Evolutionary conservation across 495 filamentous ascomycete species (phyloP), one percentile per base, ranked within the genome.

Genomic region (Penicillium alfredii): DNA sequence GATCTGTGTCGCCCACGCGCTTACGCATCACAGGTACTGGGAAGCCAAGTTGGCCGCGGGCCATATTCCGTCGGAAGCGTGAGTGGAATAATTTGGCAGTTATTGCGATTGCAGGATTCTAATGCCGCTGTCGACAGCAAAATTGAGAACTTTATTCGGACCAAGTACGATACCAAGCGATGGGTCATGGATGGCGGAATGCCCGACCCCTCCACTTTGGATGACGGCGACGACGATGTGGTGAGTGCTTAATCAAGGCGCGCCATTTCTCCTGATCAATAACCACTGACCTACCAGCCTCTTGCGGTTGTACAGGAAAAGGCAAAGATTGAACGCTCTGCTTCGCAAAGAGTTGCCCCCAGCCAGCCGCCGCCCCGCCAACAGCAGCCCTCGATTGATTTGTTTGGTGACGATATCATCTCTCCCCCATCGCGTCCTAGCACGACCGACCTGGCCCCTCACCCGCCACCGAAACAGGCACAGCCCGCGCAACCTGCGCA

Each of bases 121-220:
- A n/a, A n/a, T n/a, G n/a, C n/a, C n/a, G n/a, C n/a, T 22, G 24
- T 9, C 4, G 14, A 39, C 30, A 82, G 78, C 28, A 98, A 98
- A 69, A 97, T 98, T 45, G 92, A 97, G 72, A 98, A 96, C 63
- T 98, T 98, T 48, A 95, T 98, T 44, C 78, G 93, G 27, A 98
- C 92, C 22, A 98, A 98, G 62, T 98, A 98, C 60, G 92, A 98
- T 51, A 82, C 87, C 6, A 97, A 94, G 71, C 73, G 93, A 63
- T 98, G 92, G 92, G 85, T 88, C 2, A 95, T 96, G 90, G 93
- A 98, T 40, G 92, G 93, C 3, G 76, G 73, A 8, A 88, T 96
- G 63, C 93, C 93, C 6, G 86, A 96, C 51, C 93, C 93, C 14
- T 71, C 83, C 0, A 86, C 81, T n/a, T 62, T 98, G 35, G 84